Percentiles rank a stretch among this genome's conserved stretches.
These are phyloP conservation scores for Curvularia sp. DNA, from an alignment of 2,329 filamentous ascomycete genomes.

Conservation along the genomic window DNA sequence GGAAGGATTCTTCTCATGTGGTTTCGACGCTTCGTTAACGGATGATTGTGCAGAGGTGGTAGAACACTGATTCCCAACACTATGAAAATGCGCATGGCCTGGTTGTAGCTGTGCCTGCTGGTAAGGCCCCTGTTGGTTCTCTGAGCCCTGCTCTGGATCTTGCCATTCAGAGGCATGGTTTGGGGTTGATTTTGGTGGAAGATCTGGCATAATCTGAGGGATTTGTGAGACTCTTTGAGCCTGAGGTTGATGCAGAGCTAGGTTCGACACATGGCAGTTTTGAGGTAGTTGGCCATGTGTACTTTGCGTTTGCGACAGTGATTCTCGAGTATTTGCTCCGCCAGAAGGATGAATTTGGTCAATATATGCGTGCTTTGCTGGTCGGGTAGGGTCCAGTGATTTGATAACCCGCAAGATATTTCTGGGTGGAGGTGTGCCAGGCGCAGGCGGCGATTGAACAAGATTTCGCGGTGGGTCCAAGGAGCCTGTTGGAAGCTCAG, in stretches of 20 bases:
- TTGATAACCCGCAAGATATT: slow-evolving; percentile 6
- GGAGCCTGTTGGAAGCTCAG: slow-evolving; percentile 14
- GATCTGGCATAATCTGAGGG: slow-evolving; percentile 21
- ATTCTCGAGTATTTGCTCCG: slow-evolving; percentile 15
- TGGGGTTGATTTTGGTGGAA: slow-evolving; percentile 16
- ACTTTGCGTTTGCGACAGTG: slow-evolving; percentile 13
- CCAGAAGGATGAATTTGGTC: slow-evolving; percentile 21
- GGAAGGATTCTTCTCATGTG: slow-evolving; percentile 35
- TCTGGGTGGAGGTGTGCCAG: slow-evolving; percentile 12
- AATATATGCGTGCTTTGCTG: slow-evolving; percentile 14
- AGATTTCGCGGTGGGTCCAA: slow-evolving; percentile 13
- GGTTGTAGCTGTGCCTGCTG: slow-evolving; percentile 44
- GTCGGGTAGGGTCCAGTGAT: slow-evolving; percentile 2
- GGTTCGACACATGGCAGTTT: slow-evolving; percentile 14
- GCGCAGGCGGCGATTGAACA: slow-evolving; percentile 6
- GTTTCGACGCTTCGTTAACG: slow-evolving; percentile 30
- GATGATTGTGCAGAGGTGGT: slow-evolving; percentile 46
- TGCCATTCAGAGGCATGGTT: slow-evolving; percentile 27
- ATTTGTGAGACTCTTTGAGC: slow-evolving; percentile 20
- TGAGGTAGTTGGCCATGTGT: slow-evolving; percentile 10
- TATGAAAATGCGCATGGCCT: slow-evolving; percentile 52
- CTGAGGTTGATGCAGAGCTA: slow-evolving; percentile 20
- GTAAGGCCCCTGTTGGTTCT: slow-evolving; percentile 42
- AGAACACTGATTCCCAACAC: slow-evolving; percentile 51
- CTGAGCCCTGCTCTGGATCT: slow-evolving; percentile 23